Percentiles rank a stretch among this genome's conserved stretches.
Conservation (phyloP, 2,329 filamentous ascomycete species). For the Arthroderma sp. region DNA sequence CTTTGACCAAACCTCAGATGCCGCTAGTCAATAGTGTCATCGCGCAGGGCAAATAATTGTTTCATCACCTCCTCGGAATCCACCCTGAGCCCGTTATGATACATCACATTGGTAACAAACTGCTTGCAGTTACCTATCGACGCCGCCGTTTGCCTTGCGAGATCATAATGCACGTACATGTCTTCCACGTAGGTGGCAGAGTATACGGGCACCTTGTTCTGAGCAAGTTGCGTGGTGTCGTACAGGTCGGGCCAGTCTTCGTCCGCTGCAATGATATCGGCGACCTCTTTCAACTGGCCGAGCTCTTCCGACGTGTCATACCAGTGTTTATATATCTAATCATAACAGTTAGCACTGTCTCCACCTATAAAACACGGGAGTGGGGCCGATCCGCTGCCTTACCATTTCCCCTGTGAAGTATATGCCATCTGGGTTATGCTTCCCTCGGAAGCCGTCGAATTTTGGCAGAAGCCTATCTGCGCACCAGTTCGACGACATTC, state of each 20-base stretch:
- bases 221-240: conserved; percentile 55
- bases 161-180: conserved; percentile 77
- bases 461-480: conserved; percentile 35
- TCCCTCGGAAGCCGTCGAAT: conserved; percentile 35
- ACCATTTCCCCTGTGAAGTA: conserved; percentile 86
- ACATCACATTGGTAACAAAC: conserved; percentile 74
- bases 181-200: conserved; percentile 73
- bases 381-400: conserved; percentile 4
- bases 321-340: conserved; percentile 61
- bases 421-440: conserved; percentile 39
- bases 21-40: conserved; percentile 49
- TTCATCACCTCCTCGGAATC: conserved; percentile 64
- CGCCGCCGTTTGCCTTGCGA: conserved; percentile 59
- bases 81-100: conserved; percentile 67
- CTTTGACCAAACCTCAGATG: not conserved
- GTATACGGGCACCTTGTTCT: conserved; percentile 75
- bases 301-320: conserved; percentile 72
- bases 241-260: conserved; percentile 66
- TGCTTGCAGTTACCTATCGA: conserved; percentile 66
- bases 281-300: conserved; percentile 51
- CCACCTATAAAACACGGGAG: too few relatives aligned
- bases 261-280: conserved; percentile 55
- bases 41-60: conserved; percentile 62
- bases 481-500: conserved; percentile 58
- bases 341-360: not conserved